Evolutionary conservation across 2,329 filamentous ascomycete genomes (phyloP), one percentile per base, ranked within the genome.

Genomic region (Sporothrix dimorphospora): DNA sequence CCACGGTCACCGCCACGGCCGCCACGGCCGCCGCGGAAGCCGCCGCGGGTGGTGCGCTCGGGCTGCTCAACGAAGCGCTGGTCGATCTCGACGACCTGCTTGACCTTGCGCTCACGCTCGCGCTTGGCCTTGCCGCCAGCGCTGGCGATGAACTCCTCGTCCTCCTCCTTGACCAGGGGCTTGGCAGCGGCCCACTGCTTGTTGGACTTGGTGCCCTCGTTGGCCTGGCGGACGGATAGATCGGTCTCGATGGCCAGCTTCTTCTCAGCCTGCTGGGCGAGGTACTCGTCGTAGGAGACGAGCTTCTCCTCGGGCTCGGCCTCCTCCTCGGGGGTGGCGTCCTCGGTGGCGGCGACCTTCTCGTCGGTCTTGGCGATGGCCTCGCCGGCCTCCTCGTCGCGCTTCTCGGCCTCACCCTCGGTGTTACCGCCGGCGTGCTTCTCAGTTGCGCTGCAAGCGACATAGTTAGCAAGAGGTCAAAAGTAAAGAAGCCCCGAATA

Each of bases 171-270:
- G 80, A 84, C 81, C 72, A 92, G 85, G 73, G 87, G 80, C 87
- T 94, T 97, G 81, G 94, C 94, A 79, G 88, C 87, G 79, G 92
- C 92, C 93, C 94, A 97, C 89, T 98, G 96, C 89, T 96, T 95
- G 87, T 94, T 90, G 79, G 85, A 81, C 86, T 94, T 93, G 86
- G 86, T 88, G 80, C 94, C 94, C 87, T 98, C 94, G 87, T 98
- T 98, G 83, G 95, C 86, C 86, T 94, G 90, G 85, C 96, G 95
- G 80, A 94, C 87, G 79, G 93, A 88, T 79, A 91, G 87, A 70
- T 76, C 78, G 77, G 85, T 83, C 78, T 88, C 88, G 73, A 95
- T 88, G 76, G 89, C 88, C 76, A 89, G 84, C 86, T 94, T 94
- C 89, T 94, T 95, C 85, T 89, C 87, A 73, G 86, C 87, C 78